Conservation (phyloP, 2,329 filamentous ascomycete genomes). For the Graphiopsis chlorocephala region DNA sequence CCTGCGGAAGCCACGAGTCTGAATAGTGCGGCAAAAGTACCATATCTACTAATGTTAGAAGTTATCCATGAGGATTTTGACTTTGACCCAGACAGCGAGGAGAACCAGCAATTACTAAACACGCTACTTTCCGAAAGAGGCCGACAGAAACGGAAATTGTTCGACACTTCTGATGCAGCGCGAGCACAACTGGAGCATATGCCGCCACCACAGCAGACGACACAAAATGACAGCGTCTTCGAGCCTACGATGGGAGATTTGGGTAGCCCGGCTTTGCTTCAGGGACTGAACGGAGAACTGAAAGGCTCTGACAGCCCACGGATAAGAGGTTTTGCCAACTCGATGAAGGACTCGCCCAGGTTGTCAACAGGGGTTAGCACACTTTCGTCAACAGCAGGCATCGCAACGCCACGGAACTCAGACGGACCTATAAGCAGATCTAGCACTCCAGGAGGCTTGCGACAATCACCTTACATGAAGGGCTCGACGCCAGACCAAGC, state of each 20-base stretch:
- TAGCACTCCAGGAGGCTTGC: conserved; percentile 63
- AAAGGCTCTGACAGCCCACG: conserved; percentile 47
- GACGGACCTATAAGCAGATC: conserved; percentile 67
- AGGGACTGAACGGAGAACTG: conserved; percentile 52
- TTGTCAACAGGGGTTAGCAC: conserved; percentile 62
- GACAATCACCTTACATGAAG: conserved; percentile 55
- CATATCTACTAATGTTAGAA: conserved; percentile 81
- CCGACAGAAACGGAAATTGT: conserved; percentile 49
- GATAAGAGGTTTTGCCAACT: conserved; percentile 23
- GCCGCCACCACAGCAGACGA: conserved; percentile 38
- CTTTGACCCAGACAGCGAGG: conserved; percentile 71
- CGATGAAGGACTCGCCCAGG: conserved; percentile 46
- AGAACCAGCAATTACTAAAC: conserved; percentile 66
- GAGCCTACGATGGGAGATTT: conserved; percentile 78
- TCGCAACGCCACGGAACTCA: conserved; percentile 66
- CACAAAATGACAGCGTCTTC: conserved; percentile 69
- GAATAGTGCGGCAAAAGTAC: conserved; percentile 83
- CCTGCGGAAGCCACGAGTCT: conserved; percentile 80
- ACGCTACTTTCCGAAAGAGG: conserved; percentile 67
- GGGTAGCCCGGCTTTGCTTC: conserved; percentile 68
- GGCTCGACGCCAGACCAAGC: conserved; percentile 64
- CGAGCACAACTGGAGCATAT: conserved; percentile 40
- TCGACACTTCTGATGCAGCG: conserved; percentile 62
- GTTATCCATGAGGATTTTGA: conserved; percentile 78
- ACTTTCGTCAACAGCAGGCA: conserved; percentile 57